These are phyloP conservation scores for Glycyrrhiza uralensis DNA, from an alignment of 306 rosid species.

Conservation along the genomic window DNA sequence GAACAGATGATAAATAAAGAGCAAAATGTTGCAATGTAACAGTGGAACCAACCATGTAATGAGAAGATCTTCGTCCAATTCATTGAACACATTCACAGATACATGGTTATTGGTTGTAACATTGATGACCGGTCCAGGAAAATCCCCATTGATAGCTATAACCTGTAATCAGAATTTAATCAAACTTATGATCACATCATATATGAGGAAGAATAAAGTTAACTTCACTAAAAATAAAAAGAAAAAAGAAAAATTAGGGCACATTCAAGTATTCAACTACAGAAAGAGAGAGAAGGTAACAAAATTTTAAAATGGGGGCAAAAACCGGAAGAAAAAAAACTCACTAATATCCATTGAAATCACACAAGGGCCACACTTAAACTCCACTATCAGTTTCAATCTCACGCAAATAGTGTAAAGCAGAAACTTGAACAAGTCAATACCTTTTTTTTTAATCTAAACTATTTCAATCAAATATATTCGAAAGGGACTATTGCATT, in stretches of 20 bases:
- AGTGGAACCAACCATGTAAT: slow-evolving; percentile 64
- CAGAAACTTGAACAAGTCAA: background rate
- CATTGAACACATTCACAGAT: slow-evolving; percentile 58
- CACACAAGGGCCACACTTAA: background rate
- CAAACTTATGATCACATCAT: background rate
- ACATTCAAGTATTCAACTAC: background rate
- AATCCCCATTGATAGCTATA: slow-evolving; percentile 61
- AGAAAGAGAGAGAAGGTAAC: background rate
- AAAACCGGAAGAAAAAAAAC: background rate
- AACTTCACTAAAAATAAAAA: background rate
- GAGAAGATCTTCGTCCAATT: slow-evolving; percentile 69
- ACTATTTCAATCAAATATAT: background rate
- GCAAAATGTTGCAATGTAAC: background rate
- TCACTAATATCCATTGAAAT: background rate
- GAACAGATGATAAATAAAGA: background rate
- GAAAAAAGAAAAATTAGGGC: background rate
- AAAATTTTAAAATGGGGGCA: background rate
- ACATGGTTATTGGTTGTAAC: slow-evolving; percentile 78
- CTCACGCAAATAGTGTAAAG: background rate
- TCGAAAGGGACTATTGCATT: slow-evolving; percentile 5
- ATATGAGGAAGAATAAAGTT: background rate
- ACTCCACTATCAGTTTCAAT: background rate
- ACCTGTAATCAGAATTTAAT: slow-evolving; percentile 50
- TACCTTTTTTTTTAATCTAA: background rate
- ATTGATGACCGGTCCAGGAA: slow-evolving; percentile 78